Evolutionary conservation across 2,329 filamentous ascomycete genomes (phyloP), one percentile per base, ranked within the genome.

Genomic region (Microdochium trichocladiopsis): DNA sequence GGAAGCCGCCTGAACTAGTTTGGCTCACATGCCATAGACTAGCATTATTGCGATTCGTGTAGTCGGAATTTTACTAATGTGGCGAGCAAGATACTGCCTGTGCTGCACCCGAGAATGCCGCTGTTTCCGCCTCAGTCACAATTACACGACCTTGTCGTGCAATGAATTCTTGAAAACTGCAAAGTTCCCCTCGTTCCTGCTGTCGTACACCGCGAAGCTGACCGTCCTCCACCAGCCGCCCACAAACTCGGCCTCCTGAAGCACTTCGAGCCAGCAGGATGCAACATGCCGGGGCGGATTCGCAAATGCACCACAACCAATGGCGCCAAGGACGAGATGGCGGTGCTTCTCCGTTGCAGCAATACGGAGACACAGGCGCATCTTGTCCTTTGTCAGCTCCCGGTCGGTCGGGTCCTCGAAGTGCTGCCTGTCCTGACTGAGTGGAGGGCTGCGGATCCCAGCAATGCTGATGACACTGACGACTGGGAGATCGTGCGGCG

Each of bases 291-390:
- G 66, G 0, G 73, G 72, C 8, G 86, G 86, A 61, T 88, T 86
- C 1, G 58, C 59, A 63, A 86, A 88, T 1, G 78, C 83, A 2
- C 85, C 86, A 58, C 84, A 89, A 0, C 86, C 86, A 50, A 89
- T 62, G 0, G 86, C 84, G 0, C 86, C 85, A 2, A 89, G 70
- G 8, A 89, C 79, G 14, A 89, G 65, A 57, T 76, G 72, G 18
- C 73, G 69, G 58, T 87, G 82, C 1, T 72, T 72, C 22, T 78
- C 71, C 5, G 63, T 62, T n/a, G 75, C 83, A 2, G 83, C 81
- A 53, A 83, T 75, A 5, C 84, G 72, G 49, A 88, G 65, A 23
- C 76, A 73, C 22, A 83, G 61, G 23, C 82, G 69, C 71, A 88
- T 86, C 64, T 86, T 87, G 48, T 75, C 69, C 63, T 79, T 81